Conservation (phyloP, 371 early-diverging fungal species). For the Parasitella parasitica region DNA sequence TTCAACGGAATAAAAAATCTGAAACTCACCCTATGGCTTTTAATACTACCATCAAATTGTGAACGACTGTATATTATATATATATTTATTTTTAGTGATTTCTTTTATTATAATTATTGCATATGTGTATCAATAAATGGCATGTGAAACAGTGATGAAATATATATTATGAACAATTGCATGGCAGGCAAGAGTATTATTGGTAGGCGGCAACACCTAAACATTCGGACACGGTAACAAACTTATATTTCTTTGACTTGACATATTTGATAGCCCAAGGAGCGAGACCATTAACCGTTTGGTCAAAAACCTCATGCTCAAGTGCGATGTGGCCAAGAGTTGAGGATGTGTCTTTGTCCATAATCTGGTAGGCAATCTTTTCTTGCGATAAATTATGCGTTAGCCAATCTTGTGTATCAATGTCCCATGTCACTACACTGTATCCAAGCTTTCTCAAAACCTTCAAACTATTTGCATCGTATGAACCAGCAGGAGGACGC, state of each 20-base stretch:
- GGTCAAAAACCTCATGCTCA: constrained; percentile 35
- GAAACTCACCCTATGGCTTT: not conserved
- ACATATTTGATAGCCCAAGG: constrained; percentile 36
- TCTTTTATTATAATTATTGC: not conserved
- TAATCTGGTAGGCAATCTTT: constrained; percentile 7
- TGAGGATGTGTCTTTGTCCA: constrained; percentile 11
- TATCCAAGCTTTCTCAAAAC: constrained; percentile 43
- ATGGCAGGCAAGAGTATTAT: not conserved
- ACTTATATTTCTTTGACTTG: constrained; percentile 32
- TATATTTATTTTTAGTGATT: not conserved
- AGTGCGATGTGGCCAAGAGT: constrained; percentile 36
- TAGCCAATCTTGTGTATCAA: constrained; percentile 52
- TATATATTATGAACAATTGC: not conserved
- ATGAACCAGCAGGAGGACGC: constrained; percentile 53
- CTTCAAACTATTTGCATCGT: constrained; percentile 27
- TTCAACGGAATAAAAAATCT: not conserved
- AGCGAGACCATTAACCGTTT: constrained; percentile 30
- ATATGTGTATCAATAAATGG: too few relatives aligned
- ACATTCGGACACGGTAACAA: constrained; percentile 52
- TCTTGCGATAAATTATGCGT: constrained; percentile 22
- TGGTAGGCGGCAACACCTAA: constrained; percentile 10
- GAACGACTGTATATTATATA: too few relatives aligned
- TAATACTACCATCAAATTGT: too few relatives aligned
- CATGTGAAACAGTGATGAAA: not conserved
- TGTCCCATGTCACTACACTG: constrained; percentile 51